Base-by-base conservation (phyloP, 1,284 basidiomycete species). In the Sporisorium reilianum region DNA sequence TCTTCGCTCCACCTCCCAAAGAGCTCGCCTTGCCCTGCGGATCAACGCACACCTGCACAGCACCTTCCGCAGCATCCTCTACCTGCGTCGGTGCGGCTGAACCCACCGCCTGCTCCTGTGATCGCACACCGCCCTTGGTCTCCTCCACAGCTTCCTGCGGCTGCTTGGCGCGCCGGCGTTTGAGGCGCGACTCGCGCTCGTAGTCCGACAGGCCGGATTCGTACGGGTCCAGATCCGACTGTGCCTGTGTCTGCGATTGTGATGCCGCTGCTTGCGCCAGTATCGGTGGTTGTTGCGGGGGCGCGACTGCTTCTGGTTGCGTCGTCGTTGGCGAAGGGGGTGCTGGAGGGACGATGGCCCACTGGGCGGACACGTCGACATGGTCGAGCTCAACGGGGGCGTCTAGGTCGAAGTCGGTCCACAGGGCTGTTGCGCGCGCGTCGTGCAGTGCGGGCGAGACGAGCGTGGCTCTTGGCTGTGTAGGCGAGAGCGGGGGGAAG, bases 141-240 rank as follows among this genome's bases (percentile, higher is more conserved):
- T n/a, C n/a, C n/a, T n/a, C n/a, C n/a, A 8, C 16, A 38, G 18
- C 5, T 18, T 38, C 36, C 4, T 5, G 36, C 18, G 36, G n/a
- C 8, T 38, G 36, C 36, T 18, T 38, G 36, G 36, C 36, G 16
- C 45, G 63, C 20, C 28, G 23, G 9, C 56, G 46, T 28, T 28
- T 36, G 3, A 45, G 30, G 9, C 60, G 48, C 1, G 52, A 23
- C 2, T 55, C n/a, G 1, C 61, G 60, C 18, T 69, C 66, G 66
- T 69, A 69, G 56, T 69, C 66, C 0, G 66, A 69, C n/a, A 69
- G 42, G 1, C 60, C 56, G 6, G 56, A 64, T 44, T 69, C 66
- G 49, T 69, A 40, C 1, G 61, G 52, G 22, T 64, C 66, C 18
- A 55, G 20, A 9, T 68, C 55, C 4, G 38, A 32, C n/a, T 56